phyloP scores from a whole-genome alignment of 495 filamentous ascomycete species.

The Penicillium turbatum region DNA sequence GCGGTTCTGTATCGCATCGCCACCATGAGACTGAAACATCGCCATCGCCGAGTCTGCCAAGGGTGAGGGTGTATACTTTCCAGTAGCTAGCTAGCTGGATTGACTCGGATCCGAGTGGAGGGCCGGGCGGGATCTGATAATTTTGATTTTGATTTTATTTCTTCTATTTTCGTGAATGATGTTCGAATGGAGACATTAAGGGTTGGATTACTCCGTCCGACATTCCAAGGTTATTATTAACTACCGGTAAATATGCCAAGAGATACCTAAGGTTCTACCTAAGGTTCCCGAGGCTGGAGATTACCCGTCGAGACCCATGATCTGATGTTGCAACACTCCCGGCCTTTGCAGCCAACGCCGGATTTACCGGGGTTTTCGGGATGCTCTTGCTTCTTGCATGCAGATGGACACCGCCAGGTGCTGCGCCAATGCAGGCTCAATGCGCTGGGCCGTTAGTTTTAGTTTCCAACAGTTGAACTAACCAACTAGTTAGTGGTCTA shows the following conservation, averaged over 20 bases:
- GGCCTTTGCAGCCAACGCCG: background rate
- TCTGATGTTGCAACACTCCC: conserved; percentile 1
- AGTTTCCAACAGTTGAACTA: background rate
- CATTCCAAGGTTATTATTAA: too few relatives aligned
- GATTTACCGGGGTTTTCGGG: background rate
- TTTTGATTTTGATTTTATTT: too few relatives aligned
- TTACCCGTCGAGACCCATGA: background rate
- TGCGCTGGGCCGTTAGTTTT: background rate
- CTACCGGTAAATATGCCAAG: background rate
- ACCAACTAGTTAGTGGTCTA: too few relatives aligned
- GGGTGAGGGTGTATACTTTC: background rate
- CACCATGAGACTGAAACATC: conserved; percentile 8
- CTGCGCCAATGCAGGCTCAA: background rate
- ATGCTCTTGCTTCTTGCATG: conserved; percentile 3
- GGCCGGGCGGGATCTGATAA: background rate
- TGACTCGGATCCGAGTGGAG: conserved; percentile 4
- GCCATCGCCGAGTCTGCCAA: background rate
- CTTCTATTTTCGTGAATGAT: too few relatives aligned
- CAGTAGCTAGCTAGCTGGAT: background rate
- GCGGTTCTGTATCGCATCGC: background rate
- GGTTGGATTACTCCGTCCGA: too few relatives aligned
- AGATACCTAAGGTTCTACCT: too few relatives aligned
- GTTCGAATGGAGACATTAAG: too few relatives aligned
- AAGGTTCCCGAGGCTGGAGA: background rate
- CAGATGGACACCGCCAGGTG: conserved; percentile 5